Base-by-base conservation (phyloP, 345 rosid genomes). In the Syzygium jambos region DNA sequence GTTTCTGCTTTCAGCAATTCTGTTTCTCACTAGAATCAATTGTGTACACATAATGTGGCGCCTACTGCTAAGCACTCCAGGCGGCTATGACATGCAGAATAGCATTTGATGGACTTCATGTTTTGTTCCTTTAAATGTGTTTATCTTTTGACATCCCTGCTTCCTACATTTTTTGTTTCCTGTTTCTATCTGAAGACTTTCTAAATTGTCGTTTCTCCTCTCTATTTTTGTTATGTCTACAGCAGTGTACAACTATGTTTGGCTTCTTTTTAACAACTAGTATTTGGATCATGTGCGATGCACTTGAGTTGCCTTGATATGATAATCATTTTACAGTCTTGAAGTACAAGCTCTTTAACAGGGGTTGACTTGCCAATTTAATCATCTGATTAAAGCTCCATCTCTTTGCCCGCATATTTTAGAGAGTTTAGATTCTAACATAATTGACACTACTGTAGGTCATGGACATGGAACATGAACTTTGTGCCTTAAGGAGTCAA, bases 401-500 rank as follows among this genome's bases (percentile, higher is more conserved):
- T 73, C 46, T 73, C 25, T 73, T 73, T 73, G 27, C 82, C 27
- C 5, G 82, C 82, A 19, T 73, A 43, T 12, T 73, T 41, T 73
- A 38, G 82, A 9, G 49, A 38, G 49, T 21, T 73, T 73, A 38
- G 49, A 73, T 19, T 43, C 82, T 73, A 38, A 73, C 82, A 73
- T 38, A 73, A 73, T 38, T 34, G 82, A 73, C 82, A 38, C 15
- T 41, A 84, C 90, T 90, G 87, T 89, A 96, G 99, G 99, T 95
- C 59, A 95, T 95, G 99, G 99, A 95, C 93, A 95, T 96, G 99
- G 97, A 95, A 86, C 93, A 94, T 91, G 99, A 96, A 91, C 94
- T 96, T 86, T 92, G 87, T 84, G 99, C 99, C 87, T 89, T 96
- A 63, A 92, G 99, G 91, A 91, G 87, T 90, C 99, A 95, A 91